Evolutionary conservation across 768 basidiomycete genomes (phyloP).

Genomic region (Suillus subalutaceus): DNA sequence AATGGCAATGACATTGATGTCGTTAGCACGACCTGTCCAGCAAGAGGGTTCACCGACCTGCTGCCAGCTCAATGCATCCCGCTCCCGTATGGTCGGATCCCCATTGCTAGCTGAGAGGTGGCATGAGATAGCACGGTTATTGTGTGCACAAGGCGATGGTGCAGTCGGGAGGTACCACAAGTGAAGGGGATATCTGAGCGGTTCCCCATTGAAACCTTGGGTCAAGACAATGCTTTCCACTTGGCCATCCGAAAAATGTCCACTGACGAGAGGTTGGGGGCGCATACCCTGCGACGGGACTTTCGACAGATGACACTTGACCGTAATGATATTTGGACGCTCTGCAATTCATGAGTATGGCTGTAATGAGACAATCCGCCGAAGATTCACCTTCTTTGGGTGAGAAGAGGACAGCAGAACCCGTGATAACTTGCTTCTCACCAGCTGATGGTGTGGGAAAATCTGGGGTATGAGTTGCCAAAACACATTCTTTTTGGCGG

Average conservation of each 20-base stretch:
- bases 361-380: constrained; percentile 9
- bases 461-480: constrained; percentile 47
- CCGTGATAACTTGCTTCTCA: constrained; percentile 64
- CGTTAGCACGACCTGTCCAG: too few relatives aligned
- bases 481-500: constrained; percentile 70
- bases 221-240: constrained; percentile 72
- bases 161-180: constrained; percentile 77
- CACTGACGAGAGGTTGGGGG: constrained; percentile 66
- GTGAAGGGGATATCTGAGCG: constrained; percentile 80
- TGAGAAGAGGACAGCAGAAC: constrained; percentile 76
- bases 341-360: constrained; percentile 45
- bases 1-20: background rate
- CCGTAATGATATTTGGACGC: constrained; percentile 67
- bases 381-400: constrained; percentile 67
- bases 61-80: too few relatives aligned
- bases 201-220: constrained; percentile 81
- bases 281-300: constrained; percentile 71
- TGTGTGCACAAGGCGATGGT: constrained; percentile 57
- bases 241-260: constrained; percentile 61
- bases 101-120: too few relatives aligned
- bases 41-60: too few relatives aligned
- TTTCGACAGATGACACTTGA: constrained; percentile 72
- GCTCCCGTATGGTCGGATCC: too few relatives aligned
- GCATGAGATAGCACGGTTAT: constrained; percentile 71
- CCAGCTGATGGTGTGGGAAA: constrained; percentile 76